Base-by-base conservation (phyloP, 208 protist genomes). In the Leishmania amazonensis region DNA sequence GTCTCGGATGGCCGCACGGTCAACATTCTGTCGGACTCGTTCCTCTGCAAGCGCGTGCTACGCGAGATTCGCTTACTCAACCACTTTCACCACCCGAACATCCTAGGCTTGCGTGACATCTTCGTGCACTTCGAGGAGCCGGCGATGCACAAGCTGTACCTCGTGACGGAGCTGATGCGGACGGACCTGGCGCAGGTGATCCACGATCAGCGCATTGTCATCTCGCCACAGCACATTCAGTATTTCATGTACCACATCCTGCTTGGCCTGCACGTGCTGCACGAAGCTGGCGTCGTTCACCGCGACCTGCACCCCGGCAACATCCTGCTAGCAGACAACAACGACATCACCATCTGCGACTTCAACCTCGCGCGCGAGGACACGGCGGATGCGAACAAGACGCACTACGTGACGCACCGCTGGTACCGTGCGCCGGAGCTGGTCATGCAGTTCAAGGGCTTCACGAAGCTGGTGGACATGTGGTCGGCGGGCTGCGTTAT, bases 371-470 rank as follows among this genome's bases (percentile, higher is more conserved):
- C 99, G 21, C 91, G 97, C 51, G 91, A 97, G 76, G 93, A 98
- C 71, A 95, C 91, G 57, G 83, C 83, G 78, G 93, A 96, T 79
- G 80, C 89, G 45, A 95, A 96, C 84, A 96, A 98, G 79, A 99
- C 97, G 9, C 96, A 98, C 84, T 99, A 99, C 87, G 97, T 99
- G 17, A 97, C 96, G 11, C 96, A 98, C 83, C 95, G 99, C 73
- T 99, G 98, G 98, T 99, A 99, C 83, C 91, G 99, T 53, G 99
- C 99, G 9, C 99, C 99, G 24, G 98, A 99, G 85, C 97, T 99
- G 74, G 96, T 99, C 19, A 96, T 99, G 76, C 98, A 99, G 79
- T 98, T 94, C 79, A 98, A 96, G 77, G 89, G 95, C 68, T 99
- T 98, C 85, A 96, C 93, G 17, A 96, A 98, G 83, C 81, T 95